Evolutionary conservation across 352 stramenopile species (phyloP).

Genomic region (Achlya hypogyna): DNA sequence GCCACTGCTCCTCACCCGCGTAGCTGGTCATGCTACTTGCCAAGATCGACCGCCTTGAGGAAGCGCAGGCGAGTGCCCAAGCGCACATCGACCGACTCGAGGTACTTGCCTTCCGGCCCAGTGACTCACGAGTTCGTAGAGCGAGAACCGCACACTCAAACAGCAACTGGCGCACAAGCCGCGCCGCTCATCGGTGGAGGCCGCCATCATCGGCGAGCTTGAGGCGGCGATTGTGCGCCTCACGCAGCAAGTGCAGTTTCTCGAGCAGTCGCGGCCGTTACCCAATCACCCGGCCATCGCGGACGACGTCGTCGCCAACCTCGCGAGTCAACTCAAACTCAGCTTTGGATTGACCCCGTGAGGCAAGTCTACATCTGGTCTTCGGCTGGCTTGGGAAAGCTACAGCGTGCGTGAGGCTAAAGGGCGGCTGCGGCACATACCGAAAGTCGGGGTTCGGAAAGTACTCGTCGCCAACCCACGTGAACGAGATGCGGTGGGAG

Average conservation of each 20-base stretch:
- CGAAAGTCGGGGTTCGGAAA: conserved; percentile 80
- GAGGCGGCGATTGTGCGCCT: conserved; percentile 10
- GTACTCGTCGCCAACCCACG: conserved; percentile 82
- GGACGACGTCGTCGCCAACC: conserved; percentile 4
- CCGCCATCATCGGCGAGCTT: conserved; percentile 4
- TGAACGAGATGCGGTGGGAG: conserved; percentile 78
- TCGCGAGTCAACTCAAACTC: conserved; percentile 6
- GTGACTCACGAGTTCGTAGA: background rate
- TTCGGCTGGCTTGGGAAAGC: conserved; percentile 4
- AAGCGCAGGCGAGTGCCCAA: conserved; percentile 9
- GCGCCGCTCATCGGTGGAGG: background rate
- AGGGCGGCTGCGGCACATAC: conserved; percentile 25
- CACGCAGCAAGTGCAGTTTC: conserved; percentile 4
- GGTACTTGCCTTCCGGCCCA: background rate
- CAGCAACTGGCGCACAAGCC: background rate
- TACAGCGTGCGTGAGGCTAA: no score
- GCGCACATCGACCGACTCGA: conserved; percentile 19
- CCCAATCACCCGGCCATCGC: background rate
- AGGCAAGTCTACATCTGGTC: background rate
- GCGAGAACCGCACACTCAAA: conserved; percentile 8
- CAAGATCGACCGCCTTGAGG: conserved; percentile 4
- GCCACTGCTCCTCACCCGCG: background rate
- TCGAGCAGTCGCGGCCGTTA: background rate
- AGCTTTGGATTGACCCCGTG: conserved; percentile 6
- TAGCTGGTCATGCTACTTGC: conserved; percentile 14